Evolutionary conservation across 352 stramenopile species (phyloP).

Genomic region (Phytophthora cactorum): DNA sequence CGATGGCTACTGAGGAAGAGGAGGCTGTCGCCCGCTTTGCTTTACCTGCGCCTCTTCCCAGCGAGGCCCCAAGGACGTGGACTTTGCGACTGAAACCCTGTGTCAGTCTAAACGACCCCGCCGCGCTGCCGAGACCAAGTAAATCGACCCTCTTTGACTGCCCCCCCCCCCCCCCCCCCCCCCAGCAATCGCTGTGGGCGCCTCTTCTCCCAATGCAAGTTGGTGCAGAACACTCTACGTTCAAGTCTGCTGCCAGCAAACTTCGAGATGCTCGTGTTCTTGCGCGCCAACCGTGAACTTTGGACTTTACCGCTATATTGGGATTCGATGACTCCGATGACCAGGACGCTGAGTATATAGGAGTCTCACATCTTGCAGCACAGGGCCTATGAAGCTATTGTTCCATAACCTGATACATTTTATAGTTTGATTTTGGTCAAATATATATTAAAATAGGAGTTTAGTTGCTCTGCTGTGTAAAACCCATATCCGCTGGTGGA

Average conservation of each 20-base stretch:
- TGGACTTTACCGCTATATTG: conserved; percentile 4
- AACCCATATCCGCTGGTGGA: too few relatives aligned
- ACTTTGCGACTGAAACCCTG: neutral
- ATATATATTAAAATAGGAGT: too few relatives aligned
- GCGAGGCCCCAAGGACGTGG: neutral
- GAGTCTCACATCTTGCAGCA: too few relatives aligned
- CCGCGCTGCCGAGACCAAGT: too few relatives aligned
- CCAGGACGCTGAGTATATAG: neutral
- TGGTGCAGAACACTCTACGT: neutral
- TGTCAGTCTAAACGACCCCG: too few relatives aligned
- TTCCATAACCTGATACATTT: neutral
- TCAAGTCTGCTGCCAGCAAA: conserved; percentile 5
- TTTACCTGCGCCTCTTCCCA: neutral
- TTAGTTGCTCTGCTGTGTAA: too few relatives aligned
- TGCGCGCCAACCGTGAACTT: conserved; percentile 6
- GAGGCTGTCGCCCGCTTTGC: neutral
- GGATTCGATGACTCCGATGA: neutral
- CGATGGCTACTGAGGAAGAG: neutral
- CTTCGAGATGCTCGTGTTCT: conserved; percentile 7
- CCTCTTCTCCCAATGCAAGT: conserved; percentile 18
- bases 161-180: neutral
- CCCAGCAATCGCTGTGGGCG: conserved; percentile 10
- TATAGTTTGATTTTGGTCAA: too few relatives aligned
- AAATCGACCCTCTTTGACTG: too few relatives aligned
- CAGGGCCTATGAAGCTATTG: neutral